Base-by-base conservation (phyloP, 2,329 filamentous ascomycete species). In the Pseudogymnoascus sp. region DNA sequence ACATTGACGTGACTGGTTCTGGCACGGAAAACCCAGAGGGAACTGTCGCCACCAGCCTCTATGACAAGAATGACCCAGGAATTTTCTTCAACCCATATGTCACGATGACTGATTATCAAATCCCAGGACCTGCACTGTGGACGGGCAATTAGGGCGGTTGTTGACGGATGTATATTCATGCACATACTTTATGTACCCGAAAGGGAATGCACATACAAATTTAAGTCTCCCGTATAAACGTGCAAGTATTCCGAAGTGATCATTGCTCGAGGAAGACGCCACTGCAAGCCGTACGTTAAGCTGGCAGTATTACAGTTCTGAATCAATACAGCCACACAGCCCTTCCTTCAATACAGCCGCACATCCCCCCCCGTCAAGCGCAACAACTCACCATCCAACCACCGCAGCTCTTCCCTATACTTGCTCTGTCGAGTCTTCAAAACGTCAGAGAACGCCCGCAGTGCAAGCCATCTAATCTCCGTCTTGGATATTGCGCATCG, bases 361-460 rank as follows among this genome's bases (percentile, higher is more conserved):
- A n/a, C 13, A 34, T 34, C 33, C 33, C 9, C 9, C 4, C 18
- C 37, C 21, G 38, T 9, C 19, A 13, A 26, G 4, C 8, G 21
- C 13, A 6, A 67, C 13, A 75, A 72, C 65, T 82, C 75, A 12
- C 63, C 69, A 5, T 79, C 76, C 62, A 96, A 72, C 90, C 90
- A 96, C 30, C 70, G 71, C 61, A 96, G 72, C 12, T 92, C 79
- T 28, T 73, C 73, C 4, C 68, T 68, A 71, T 90, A 89, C 59
- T 78, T 80, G 33, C 86, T 85, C 77, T 95, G 91, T 71, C 87
- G 90, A 65, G 78, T 80, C 55, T 72, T 71, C 66, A 96, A 76
- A 26, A 94, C 84, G 58, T 77, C 74, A 48, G 76, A 71, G 67
- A 95, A 95, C 4, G 90, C 90, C 26, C 77, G 77, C 58, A 84